A percentile compares a stretch with the other conserved stretches of the same genome.
Conservation (phyloP, 2,329 filamentous ascomycete species). For the Colletotrichum lindemuthianum region DNA sequence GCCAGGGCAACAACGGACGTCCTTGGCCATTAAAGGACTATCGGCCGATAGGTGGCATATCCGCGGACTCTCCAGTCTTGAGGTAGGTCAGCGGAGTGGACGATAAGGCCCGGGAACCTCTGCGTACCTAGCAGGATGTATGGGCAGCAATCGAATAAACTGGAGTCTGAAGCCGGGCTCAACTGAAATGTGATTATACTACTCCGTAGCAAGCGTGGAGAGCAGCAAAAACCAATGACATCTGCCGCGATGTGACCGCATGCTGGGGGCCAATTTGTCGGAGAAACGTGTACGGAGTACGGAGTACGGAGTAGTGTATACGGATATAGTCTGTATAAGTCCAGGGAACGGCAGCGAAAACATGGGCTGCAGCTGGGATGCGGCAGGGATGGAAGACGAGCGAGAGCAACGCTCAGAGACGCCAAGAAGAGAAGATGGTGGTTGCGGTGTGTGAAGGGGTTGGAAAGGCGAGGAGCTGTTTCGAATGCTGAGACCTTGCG, state of each 20-base stretch:
- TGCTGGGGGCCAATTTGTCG: conserved; percentile 1
- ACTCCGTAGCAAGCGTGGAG: neutral
- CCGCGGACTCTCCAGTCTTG: neutral
- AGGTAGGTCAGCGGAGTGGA: conserved; percentile 2
- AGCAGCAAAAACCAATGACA: conserved; percentile 7
- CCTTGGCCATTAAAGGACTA: too few species aligned
- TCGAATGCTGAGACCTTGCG: conserved; percentile 28
- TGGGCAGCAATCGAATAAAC: neutral
- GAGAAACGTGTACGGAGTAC: conserved; percentile 3
- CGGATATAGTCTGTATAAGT: neutral
- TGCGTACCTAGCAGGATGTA: neutral
- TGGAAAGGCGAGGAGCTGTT: conserved; percentile 15
- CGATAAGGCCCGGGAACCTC: conserved; percentile 7
- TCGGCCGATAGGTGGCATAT: conserved; percentile 13
- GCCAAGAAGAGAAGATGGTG: conserved; percentile 15
- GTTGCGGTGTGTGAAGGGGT: conserved; percentile 11
- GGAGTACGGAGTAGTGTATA: too few species aligned
- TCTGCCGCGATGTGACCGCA: conserved; percentile 12
- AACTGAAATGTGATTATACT: conserved; percentile 11
- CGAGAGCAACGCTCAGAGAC: conserved; percentile 2
- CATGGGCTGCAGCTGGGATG: conserved; percentile 17
- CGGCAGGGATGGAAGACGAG: conserved; percentile 19
- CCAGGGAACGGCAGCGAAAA: conserved; percentile 26
- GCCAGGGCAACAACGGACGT: conserved; percentile 1
- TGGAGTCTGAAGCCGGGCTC: conserved; percentile 12